Base-by-base conservation (phyloP, 2,329 filamentous ascomycete species). In the Colletotrichum tofieldiae region DNA sequence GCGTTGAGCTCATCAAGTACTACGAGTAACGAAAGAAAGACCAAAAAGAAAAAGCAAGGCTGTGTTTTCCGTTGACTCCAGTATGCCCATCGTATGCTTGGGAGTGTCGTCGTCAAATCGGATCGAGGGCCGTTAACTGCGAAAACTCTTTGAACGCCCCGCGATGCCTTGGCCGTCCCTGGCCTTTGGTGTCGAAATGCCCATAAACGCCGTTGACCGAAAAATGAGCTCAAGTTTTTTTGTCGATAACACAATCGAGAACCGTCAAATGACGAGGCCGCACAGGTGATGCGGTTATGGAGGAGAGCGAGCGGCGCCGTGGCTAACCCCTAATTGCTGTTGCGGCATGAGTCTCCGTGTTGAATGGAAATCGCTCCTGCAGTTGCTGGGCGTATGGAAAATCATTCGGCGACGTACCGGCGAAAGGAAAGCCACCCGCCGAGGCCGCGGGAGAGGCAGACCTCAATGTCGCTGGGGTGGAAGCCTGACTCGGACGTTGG, bases 311-410 rank as follows among this genome's bases (percentile, higher is more conserved):
- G 43, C 45, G 54, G 26, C 9, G 7, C 47, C 55, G 59, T 54
- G 32, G 26, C 70, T 81, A 85, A 65, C 83, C 82, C 67, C 81
- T 80, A 68, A 85, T 90, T 52, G 87, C 87, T 78, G 87, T 85
- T 55, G 86, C 81, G 66, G 85, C 77, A 79, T 88, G 84, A 78
- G 85, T 77, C 70, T 89, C 86, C 65, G 84, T 75, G 55, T 82
- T 81, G 78, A 81, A 86, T 20, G 86, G 86, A 74, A 88, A 89
- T 65, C 83, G 84, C 71, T 87, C 84, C 77, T 82, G 81, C 75
- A 83, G 75, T 71, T 82, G 82, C 74, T 85, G 82, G 67, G 78
- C 75, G 73, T 83, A 85, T 43, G 82, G 76, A 64, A 81, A 79
- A 63, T 84, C 85, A 76, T 79, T 81, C 66, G 85, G 78, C 64